A percentile compares a stretch with the other conserved stretches of the same genome.
Evolutionary conservation across 2,329 filamentous ascomycete genomes (phyloP).

Genomic region (Arthrobotrys iridis): DNA sequence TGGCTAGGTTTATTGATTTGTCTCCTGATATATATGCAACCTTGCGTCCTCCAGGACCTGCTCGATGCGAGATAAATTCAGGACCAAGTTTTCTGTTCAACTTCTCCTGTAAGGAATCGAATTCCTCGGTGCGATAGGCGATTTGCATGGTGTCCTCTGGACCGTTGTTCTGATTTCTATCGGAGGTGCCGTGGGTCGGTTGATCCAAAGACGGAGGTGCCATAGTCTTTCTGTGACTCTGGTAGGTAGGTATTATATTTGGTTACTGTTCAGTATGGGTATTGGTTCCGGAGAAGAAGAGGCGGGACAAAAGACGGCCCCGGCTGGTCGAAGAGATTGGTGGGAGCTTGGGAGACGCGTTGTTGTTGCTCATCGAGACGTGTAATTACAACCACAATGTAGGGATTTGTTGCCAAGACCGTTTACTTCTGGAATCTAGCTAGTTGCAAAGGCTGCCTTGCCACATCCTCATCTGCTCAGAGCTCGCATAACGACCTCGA

Average conservation of each 20-base stretch:
- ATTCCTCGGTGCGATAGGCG: conserved; percentile 86
- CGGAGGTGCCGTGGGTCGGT: not conserved
- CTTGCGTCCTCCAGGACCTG: conserved; percentile 82
- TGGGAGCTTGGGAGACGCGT: conserved; percentile 30
- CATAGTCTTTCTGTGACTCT: conserved; percentile 7
- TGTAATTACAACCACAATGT: conserved; percentile 32
- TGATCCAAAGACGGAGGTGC: conserved; percentile 14
- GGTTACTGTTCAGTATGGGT: not conserved
- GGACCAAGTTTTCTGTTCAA: conserved; percentile 94
- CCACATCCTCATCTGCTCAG: too few species aligned
- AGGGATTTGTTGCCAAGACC: conserved; percentile 12
- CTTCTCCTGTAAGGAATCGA: conserved; percentile 84
- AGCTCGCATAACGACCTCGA: too few species aligned
- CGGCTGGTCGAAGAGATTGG: not conserved
- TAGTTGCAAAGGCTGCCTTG: not conserved
- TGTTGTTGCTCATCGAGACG: conserved; percentile 45
- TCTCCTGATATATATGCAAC: conserved; percentile 96
- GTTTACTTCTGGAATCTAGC: not conserved
- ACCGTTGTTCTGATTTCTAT: conserved; percentile 7
- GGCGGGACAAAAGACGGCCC: not conserved
- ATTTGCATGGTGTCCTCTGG: conserved; percentile 3
- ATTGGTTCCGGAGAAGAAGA: not conserved
- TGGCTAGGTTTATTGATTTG: conserved; percentile 93
- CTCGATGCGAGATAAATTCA: conserved; percentile 89
- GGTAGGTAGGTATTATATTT: not conserved